Evolutionary conservation across 176 grass and related monocot species (phyloP).

Genomic region (Puya raimondii): DNA sequence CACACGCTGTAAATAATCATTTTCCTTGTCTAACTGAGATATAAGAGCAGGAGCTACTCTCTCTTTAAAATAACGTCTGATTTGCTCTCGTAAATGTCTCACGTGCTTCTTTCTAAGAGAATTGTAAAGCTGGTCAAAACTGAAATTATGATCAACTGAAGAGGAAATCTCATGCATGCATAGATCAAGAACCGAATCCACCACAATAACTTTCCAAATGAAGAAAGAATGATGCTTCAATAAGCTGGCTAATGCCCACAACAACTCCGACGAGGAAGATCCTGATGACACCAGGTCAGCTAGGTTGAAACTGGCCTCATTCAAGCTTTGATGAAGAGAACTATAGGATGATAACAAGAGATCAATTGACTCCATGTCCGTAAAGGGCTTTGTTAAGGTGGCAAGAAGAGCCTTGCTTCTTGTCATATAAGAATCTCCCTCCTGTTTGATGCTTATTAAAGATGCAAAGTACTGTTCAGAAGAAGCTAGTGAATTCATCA

Average conservation of each 20-base stretch:
- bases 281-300: conserved; percentile 38
- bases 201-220: conserved; percentile 72
- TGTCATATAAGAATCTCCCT: conserved; percentile 46
- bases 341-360: conserved; percentile 35
- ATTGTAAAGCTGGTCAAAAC: conserved; percentile 66
- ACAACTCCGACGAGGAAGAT: conserved; percentile 53
- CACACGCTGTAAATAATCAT: conserved; percentile 41
- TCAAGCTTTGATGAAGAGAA: conserved; percentile 30
- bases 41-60: conserved; percentile 57
- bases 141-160: conserved; percentile 63
- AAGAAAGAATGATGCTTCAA: conserved; percentile 77
- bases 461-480: conserved; percentile 62
- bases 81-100: conserved; percentile 60
- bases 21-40: conserved; percentile 57
- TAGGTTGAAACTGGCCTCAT: conserved; percentile 29
- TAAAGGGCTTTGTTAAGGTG: conserved; percentile 61
- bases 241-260: conserved; percentile 57
- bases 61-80: conserved; percentile 46
- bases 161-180: conserved; percentile 87
- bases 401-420: conserved; percentile 62
- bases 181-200: conserved; percentile 75
- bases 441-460: conserved; percentile 54
- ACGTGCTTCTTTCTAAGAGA: conserved; percentile 76
- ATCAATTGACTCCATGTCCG: conserved; percentile 69
- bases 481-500: conserved; percentile 66